These are phyloP conservation scores for Tuber magnatum DNA, from an alignment of 495 filamentous ascomycete genomes.

Conservation along the genomic window DNA sequence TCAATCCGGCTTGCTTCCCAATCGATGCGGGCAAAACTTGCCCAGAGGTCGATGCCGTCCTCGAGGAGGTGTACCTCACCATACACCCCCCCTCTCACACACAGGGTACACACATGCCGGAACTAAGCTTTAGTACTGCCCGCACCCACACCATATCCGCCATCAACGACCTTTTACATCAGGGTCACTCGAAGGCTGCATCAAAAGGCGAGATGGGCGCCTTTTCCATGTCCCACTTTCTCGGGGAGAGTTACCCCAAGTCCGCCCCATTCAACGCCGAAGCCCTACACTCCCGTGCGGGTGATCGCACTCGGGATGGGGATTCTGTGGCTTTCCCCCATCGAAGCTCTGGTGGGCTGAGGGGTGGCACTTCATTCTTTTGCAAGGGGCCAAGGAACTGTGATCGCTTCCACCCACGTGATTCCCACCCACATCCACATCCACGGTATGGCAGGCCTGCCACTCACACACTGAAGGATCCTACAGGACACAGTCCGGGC, in stretches of 20 bases:
- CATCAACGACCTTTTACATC: background rate
- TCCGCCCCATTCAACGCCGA: background rate
- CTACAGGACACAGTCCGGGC: background rate
- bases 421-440: background rate
- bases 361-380: background rate
- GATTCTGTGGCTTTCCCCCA: background rate
- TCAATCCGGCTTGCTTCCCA: background rate
- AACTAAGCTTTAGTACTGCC: background rate
- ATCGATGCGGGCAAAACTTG: background rate
- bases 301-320: background rate
- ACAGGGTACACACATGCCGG: background rate
- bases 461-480: background rate
- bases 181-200: background rate
- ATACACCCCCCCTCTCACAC: background rate
- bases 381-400: background rate
- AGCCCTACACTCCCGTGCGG: background rate
- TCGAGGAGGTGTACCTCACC: background rate
- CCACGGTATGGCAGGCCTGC: background rate
- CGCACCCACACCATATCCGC: background rate
- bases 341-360: background rate
- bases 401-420: background rate
- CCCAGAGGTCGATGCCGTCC: background rate
- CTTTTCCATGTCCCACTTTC: background rate
- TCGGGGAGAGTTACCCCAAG: background rate
- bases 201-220: background rate